Base-by-base conservation (phyloP, 1,284 basidiomycete species). In the Phellinidium pouzarii region DNA sequence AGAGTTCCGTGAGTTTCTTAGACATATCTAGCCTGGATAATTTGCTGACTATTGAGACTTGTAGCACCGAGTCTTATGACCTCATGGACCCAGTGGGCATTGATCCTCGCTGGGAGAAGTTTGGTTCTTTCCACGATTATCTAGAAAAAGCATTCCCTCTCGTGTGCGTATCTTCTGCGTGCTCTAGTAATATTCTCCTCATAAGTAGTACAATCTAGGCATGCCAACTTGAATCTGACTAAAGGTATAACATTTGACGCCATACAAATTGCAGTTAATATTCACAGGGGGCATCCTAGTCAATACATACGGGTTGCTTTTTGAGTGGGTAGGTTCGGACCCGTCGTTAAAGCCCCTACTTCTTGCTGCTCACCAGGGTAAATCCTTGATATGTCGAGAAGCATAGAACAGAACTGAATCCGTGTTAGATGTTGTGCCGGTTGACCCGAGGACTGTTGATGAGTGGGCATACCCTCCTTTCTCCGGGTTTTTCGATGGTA, bases 331-430 rank as follows among this genome's bases (percentile, higher is more conserved):
- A 25, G 78, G 78, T 12, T 66, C 67, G 3, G 69, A 79, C 56
- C 25, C 62, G 0, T 62, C 66, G 8, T 68, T 79, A 51, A 75
- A 78, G 57, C 77, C 77, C 0, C 54, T 76, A 9, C 60, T 79
- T 22, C 62, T 79, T 22, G 70, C 70, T 23, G 73, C 69, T 2
- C 76, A 78, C 58, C 74, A 77, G 65, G 73, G 72, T 68, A 42
- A 25, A 3, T 38, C n/a, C 9, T 7, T 11, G 25, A 19, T 38
- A 17, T 52, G 11, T 12, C n/a, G 2, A 20, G 14, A 36, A 25
- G 47, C 19, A 36, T 43, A 44, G 26, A 37, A 19, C 48, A 19
- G 43, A n/a, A 19, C 48, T 44, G 48, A 44, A 37, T 8, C 25
- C 20, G 26, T 26, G 11, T 3, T 22, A 63, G 74, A 76, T 58